phyloP scores from a whole-genome alignment of 257 asterid species.

The Mitragyna speciosa region DNA sequence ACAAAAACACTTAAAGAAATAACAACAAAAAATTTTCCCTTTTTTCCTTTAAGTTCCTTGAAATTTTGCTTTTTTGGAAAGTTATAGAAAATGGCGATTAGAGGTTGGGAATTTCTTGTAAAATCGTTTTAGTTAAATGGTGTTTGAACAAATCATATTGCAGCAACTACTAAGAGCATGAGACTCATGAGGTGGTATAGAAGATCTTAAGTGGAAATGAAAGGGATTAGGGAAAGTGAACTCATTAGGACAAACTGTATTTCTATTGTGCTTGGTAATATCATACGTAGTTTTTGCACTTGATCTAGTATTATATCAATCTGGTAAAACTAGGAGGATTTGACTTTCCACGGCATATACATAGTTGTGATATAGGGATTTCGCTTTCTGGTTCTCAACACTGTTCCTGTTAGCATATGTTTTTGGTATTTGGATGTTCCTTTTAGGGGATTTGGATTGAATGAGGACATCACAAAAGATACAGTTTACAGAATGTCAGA shows the following conservation, averaged over 20 bases:
- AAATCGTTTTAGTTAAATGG: background rate
- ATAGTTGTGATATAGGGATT: no score
- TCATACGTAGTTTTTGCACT: background rate
- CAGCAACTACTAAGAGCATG: no score
- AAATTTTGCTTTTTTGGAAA: no score
- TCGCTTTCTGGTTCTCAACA: background rate
- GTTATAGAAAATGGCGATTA: no score
- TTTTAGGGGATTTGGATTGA: constrained; percentile 34
- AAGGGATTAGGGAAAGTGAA: background rate
- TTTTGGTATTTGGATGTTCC: no score
- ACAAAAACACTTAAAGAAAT: no score
- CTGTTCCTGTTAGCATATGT: background rate
- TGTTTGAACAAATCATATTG: no score
- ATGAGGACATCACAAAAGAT: constrained; percentile 31
- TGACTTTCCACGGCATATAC: no score
- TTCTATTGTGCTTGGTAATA: background rate
- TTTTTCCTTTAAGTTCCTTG: no score
- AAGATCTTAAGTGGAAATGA: no score
- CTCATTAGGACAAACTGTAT: background rate
- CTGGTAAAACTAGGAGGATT: background rate
- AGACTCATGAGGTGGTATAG: no score
- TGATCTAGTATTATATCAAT: background rate
- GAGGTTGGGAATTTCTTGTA: background rate
- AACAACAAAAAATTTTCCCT: no score
- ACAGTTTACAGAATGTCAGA: constrained; percentile 28